Evolutionary conservation across 169 alveolate species (phyloP).

Genomic region (Cystoisospora suis): DNA sequence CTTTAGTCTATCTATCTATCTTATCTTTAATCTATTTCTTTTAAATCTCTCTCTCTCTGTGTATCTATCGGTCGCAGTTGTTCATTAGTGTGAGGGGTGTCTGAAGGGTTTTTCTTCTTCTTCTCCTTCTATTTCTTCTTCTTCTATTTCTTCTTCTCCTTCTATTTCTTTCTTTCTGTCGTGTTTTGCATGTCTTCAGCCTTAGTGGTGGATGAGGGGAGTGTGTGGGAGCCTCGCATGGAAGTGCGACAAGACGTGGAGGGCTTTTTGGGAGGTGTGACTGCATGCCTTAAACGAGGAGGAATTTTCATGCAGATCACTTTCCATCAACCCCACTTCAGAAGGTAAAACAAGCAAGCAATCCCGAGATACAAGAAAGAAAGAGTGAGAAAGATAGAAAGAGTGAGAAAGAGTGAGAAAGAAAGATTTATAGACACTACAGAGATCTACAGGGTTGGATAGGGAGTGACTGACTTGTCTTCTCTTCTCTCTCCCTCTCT

Average conservation of each 20-base stretch:
- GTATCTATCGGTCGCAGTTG: no score
- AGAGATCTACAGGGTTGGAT: no score
- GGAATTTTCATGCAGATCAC: slow-evolving; percentile 8
- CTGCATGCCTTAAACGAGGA: neutral
- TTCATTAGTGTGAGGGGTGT: no score
- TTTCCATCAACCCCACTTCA: neutral
- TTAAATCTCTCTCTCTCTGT: no score
- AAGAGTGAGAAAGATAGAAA: no score
- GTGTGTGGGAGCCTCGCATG: neutral
- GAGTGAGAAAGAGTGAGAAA: no score
- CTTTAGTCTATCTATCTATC: no score
- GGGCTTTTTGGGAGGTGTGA: neutral
- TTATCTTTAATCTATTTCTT: no score
- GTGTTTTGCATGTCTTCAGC: neutral
- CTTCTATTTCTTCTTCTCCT: neutral
- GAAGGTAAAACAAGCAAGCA: neutral
- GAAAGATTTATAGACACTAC: no score
- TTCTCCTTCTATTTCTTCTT: neutral
- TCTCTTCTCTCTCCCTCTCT: no score
- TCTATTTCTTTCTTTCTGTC: neutral
- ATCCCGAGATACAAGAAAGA: neutral
- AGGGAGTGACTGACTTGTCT: no score
- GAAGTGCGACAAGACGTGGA: neutral
- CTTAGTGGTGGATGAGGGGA: neutral
- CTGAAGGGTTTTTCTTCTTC: neutral